Base-by-base conservation (phyloP, 2,329 filamentous ascomycete genomes). In the Elsinoe arachidis region DNA sequence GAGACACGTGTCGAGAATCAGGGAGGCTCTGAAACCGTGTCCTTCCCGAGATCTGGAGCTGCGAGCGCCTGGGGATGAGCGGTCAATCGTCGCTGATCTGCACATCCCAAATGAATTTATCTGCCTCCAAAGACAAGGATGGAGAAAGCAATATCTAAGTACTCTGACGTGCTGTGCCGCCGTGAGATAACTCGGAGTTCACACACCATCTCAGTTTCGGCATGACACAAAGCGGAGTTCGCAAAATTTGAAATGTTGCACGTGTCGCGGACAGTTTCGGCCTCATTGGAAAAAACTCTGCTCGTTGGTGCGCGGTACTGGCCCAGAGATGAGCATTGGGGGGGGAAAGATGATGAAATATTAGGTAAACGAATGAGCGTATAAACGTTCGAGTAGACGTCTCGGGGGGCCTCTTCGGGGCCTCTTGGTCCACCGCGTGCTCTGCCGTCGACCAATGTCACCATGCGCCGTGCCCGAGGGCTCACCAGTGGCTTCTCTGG, bases 321-420 rank as follows among this genome's bases (percentile, higher is more conserved):
- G 26, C 26, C 26, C 3, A 5, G 23, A 23, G 26, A 33, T 53
- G 49, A 46, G 41, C 19, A 30, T 53, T 37, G 11, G 34, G 12
- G 11, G 49, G 33, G 49, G 19, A 38, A 39, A 39, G 19, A 53
- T 53, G 49, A 53, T 53, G 49, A 53, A 53, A 53, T 53, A 53
- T 53, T 53, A 53, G 49, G 49, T 53, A 53, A 53, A 34, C 21
- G 17, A 53, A 53, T 38, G 17, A 19, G 17, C 49, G 7, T 53
- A 2, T 15, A 21, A 53, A 53, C 35, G 35, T 34, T 39, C 49
- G 35, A 35, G 49, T 34, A 26, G 26, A 53, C 23, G 23, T 26
- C 23, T 6, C 23, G 23, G 23, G 23, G 23, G 23, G 23, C 23
- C 23, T 26, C 23, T 26, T 26, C 23, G 23, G 23, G 23, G 23